Conservation (phyloP, 2,329 filamentous ascomycete genomes). For the Parastagonospora avenae region DNA sequence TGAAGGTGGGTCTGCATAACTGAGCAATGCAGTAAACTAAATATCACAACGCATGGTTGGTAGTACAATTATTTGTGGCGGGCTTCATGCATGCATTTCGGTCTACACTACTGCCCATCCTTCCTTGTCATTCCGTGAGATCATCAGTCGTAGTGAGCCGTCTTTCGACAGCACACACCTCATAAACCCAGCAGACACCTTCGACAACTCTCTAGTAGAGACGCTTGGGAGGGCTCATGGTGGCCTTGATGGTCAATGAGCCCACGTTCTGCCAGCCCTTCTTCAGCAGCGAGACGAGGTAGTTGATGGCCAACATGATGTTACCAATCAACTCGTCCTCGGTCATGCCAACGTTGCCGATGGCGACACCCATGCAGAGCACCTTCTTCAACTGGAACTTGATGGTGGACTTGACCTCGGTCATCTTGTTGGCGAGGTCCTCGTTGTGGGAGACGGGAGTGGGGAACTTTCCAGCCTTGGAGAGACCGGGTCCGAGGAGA, state of each 20-base stretch:
- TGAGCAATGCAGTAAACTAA: no score
- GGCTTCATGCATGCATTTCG: slow-evolving; percentile 38
- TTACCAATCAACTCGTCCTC: slow-evolving; percentile 95
- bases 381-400: slow-evolving; percentile 99
- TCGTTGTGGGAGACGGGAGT: slow-evolving; percentile 97
- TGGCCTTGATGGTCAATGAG: slow-evolving; percentile 99
- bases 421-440: slow-evolving; percentile 93
- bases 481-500: slow-evolving; percentile 78
- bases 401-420: slow-evolving; percentile 99
- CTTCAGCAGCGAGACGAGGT: slow-evolving; percentile 98
- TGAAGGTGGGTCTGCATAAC: no score
- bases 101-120: slow-evolving; percentile 38
- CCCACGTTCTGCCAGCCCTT: slow-evolving; percentile 99
- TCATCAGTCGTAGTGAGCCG: slow-evolving; percentile 19
- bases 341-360: slow-evolving; percentile 97
- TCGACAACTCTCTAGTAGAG: slow-evolving; percentile 73
- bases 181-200: slow-evolving; percentile 19
- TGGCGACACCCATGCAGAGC: slow-evolving; percentile 98
- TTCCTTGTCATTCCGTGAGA: slow-evolving; percentile 26
- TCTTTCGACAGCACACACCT: slow-evolving; percentile 22
- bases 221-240: slow-evolving; percentile 98
- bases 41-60: not conserved
- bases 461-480: slow-evolving; percentile 95
- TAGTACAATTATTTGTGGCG: slow-evolving; percentile 7
- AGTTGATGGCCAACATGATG: slow-evolving; percentile 99